These are phyloP conservation scores for Coemansia sp. DNA, from an alignment of 192 early-diverging fungal genomes.

Conservation along the genomic window DNA sequence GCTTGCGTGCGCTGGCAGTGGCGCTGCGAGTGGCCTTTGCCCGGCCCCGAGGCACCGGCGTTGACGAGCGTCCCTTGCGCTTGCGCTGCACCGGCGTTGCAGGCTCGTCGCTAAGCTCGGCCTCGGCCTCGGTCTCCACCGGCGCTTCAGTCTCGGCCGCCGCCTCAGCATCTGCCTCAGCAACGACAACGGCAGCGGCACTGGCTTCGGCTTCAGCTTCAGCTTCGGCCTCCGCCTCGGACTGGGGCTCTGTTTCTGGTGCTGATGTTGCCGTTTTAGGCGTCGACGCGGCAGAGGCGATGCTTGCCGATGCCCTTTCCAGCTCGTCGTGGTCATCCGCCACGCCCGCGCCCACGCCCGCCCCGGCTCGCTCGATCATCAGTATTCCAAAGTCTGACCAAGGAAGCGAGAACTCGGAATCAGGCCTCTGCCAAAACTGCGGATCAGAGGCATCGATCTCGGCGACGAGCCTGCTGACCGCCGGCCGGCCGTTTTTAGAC, in stretches of 20 bases:
- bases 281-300: slow-evolving; percentile 2
- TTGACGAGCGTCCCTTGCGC: slow-evolving; percentile 34
- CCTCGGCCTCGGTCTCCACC: slow-evolving; percentile 16
- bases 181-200: no score
- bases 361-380: slow-evolving; percentile 45
- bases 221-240: slow-evolving; percentile 13
- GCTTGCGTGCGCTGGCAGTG: slow-evolving; percentile 26
- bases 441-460: slow-evolving; percentile 38
- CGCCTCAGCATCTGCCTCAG: slow-evolving; percentile 8
- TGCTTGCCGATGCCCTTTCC: slow-evolving; percentile 6
- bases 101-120: slow-evolving; percentile 23
- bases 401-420: slow-evolving; percentile 39
- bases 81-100: slow-evolving; percentile 24
- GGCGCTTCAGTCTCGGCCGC: neutral
- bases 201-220: slow-evolving; percentile 5
- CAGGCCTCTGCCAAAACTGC: slow-evolving; percentile 38
- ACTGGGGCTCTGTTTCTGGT: slow-evolving; percentile 10
- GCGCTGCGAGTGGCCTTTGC: slow-evolving; percentile 30
- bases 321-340: slow-evolving; percentile 24
- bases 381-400: slow-evolving; percentile 49
- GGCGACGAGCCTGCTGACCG: slow-evolving; percentile 15
- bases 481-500: slow-evolving; percentile 6
- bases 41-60: slow-evolving; percentile 40
- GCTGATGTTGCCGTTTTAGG: slow-evolving; percentile 14
- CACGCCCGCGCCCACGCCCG: slow-evolving; percentile 20